These are phyloP conservation scores for Neospermospora avenae DNA, from an alignment of 2,329 filamentous ascomycete species.

Conservation along the genomic window DNA sequence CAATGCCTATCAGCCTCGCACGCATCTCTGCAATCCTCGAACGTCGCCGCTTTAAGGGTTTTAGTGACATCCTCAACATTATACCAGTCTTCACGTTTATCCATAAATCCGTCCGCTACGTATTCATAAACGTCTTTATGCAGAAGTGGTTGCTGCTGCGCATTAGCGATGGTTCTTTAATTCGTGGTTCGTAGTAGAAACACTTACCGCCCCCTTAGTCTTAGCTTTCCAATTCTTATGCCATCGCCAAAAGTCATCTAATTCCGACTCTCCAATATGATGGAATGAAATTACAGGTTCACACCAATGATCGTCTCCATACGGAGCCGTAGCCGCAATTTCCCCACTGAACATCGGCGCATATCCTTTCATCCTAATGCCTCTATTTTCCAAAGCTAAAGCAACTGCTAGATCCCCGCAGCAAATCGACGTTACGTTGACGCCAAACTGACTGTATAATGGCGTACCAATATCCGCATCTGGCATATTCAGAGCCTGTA, in stretches of 20 bases:
- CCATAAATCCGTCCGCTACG: slow-evolving; percentile 7
- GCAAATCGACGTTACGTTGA: slow-evolving; percentile 10
- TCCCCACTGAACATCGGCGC: slow-evolving; percentile 23
- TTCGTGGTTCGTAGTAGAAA: not conserved
- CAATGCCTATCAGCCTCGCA: slow-evolving; percentile 11
- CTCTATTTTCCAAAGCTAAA: slow-evolving; percentile 8
- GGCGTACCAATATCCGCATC: not conserved
- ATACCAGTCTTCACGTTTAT: slow-evolving; percentile 7
- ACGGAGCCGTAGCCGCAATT: slow-evolving; percentile 9
- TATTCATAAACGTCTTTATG: slow-evolving; percentile 11
- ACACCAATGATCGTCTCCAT: slow-evolving; percentile 18
- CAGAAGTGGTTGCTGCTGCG: slow-evolving; percentile 6
- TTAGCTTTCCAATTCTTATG: slow-evolving; percentile 13
- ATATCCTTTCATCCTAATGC: slow-evolving; percentile 12
- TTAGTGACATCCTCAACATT: slow-evolving; percentile 4
- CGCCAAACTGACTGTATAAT: slow-evolving; percentile 11
- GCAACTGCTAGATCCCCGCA: slow-evolving; percentile 18
- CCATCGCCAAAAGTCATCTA: slow-evolving; percentile 15
- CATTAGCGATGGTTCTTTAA: not conserved
- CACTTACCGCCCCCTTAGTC: slow-evolving; percentile 12
- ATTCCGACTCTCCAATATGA: slow-evolving; percentile 12
- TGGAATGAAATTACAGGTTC: slow-evolving; percentile 19
- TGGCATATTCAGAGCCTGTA: slow-evolving; percentile 16
- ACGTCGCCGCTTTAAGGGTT: not conserved
- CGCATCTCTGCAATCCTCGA: slow-evolving; percentile 10